Conservation (phyloP, 129 eudicot species). For the Dittrichia graveolens region DNA sequence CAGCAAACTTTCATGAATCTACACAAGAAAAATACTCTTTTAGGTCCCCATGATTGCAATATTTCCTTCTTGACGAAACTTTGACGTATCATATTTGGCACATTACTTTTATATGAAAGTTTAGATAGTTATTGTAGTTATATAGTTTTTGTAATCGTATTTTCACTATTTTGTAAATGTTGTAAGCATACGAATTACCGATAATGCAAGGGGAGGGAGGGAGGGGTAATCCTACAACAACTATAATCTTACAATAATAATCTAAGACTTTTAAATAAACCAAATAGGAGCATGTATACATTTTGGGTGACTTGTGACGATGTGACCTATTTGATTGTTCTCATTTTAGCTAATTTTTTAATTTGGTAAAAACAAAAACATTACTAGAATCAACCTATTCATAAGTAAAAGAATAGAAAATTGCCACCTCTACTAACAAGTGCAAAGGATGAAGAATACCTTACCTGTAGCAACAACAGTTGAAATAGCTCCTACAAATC, state of each 20-base stretch:
- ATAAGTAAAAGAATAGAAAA: not conserved
- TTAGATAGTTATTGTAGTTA: too few species aligned
- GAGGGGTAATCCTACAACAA: not conserved
- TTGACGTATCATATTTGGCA: not conserved
- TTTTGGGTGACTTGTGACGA: not conserved
- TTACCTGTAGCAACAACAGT: constrained; percentile 81
- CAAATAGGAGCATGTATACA: too few species aligned
- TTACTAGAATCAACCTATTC: not conserved
- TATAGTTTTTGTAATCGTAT: too few species aligned
- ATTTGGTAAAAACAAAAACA: not conserved
- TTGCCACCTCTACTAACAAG: not conserved
- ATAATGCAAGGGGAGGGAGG: too few species aligned
- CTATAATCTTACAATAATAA: not conserved
- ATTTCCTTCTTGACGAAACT: not conserved
- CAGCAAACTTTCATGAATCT: not conserved
- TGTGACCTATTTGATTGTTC: not conserved
- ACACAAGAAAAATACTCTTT: not conserved
- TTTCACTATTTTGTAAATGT: too few species aligned
- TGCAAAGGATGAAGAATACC: constrained; percentile 41
- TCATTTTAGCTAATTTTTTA: not conserved
- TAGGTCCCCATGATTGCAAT: not conserved
- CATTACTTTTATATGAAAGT: too few species aligned
- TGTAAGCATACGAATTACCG: too few species aligned
- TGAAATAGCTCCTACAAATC: constrained; percentile 91
- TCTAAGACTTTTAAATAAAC: not conserved